Evolutionary conservation across 805 yeast genomes (phyloP), one percentile per base, ranked within the genome.

Genomic region (Isabelozyma heimii): DNA sequence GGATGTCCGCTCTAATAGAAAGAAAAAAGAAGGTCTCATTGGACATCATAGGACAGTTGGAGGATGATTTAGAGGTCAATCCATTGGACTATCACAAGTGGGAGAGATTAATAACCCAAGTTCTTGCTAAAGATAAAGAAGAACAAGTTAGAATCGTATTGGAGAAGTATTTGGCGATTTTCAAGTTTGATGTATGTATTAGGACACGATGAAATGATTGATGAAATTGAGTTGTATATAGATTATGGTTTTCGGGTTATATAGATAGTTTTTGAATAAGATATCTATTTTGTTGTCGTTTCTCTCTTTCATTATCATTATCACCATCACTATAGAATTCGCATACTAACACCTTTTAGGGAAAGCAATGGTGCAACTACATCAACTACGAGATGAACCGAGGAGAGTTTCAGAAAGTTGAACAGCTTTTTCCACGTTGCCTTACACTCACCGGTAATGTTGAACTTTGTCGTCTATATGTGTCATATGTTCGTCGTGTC

Each of bases 391-490:
- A 85, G 61, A 63, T 85, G 49, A 77, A 75, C 43, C 73, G 85
- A 54, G 85, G 84, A 45, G 91, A 88, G 54, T 82, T 82, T 59
- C 75, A 79, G 35, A 72, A 70, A 44, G 94, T 84, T 14, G 95
- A 88, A 59, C 72, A 74, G 42, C 65, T 89, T 16, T 86, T 90
- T 57, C 74, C 81, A 7, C 73, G 84, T 45, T 82, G 89, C 59
- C 74, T 91, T 40, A 77, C 84, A 2, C 73, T 75, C 30, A 77
- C 84, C 15, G 81, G 79, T 45, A 83, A 86, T 56, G 83, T 90
- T 26, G 78, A 79, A 20, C 67, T 92, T 24, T 92, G 96, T 85
- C 75, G 82, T 47, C 69, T 80, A n/a, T 92, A 92, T 65, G 78
- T 94, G 27, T 80, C 79, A 42, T 89, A 88, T 63, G 89, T 91